phyloP scores from a whole-genome alignment of 495 filamentous ascomycete species.

The Venustampulla echinocandica region DNA sequence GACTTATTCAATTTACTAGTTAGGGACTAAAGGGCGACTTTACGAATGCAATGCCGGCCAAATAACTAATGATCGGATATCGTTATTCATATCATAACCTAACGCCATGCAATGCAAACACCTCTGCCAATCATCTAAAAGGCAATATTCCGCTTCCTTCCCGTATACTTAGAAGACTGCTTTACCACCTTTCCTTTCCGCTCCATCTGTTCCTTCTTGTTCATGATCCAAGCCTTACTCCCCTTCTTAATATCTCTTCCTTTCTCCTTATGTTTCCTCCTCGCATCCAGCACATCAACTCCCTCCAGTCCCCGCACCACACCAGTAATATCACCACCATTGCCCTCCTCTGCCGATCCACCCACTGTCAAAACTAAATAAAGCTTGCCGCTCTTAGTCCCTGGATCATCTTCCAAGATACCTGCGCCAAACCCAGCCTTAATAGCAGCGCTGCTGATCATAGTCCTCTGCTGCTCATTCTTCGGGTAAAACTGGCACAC shows the following conservation, averaged over 20 bases:
- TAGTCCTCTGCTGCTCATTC: constrained; percentile 80
- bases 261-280: constrained; percentile 45
- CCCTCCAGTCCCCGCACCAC: constrained; percentile 80
- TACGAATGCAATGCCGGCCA: no score
- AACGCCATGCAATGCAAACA: constrained; percentile 22
- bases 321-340: constrained; percentile 70
- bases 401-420: constrained; percentile 87
- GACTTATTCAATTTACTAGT: no score
- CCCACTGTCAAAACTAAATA: constrained; percentile 94
- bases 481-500: constrained; percentile 98
- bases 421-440: constrained; percentile 93
- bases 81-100: constrained; percentile 2
- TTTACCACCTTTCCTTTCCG: constrained; percentile 92
- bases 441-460: constrained; percentile 84
- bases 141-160: constrained; percentile 54
- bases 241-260: constrained; percentile 60
- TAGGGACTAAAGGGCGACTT: no score
- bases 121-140: constrained; percentile 12
- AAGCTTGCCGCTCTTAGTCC: constrained; percentile 87
- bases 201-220: constrained; percentile 94
- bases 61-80: constrained; percentile 7
- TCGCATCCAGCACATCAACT: constrained; percentile 71
- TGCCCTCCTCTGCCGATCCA: constrained; percentile 55
- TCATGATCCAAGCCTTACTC: constrained; percentile 80
- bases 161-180: constrained; percentile 82